Evolutionary conservation across 345 rosid species (phyloP), one percentile per base, ranked within the genome.

Genomic region (Fremontodendron californicum): DNA sequence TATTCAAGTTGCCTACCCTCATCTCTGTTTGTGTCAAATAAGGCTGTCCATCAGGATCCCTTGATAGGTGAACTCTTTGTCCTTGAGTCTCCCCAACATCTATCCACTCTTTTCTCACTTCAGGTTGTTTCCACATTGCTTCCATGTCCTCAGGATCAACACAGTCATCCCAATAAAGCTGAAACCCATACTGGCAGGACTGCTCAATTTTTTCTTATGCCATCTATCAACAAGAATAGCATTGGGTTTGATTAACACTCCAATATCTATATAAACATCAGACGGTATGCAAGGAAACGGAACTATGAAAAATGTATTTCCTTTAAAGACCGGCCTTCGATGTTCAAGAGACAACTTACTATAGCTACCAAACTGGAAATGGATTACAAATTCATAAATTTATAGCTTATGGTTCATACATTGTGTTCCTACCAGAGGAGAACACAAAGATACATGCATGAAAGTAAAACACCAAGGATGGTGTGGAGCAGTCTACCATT

Each of bases 91-190:
- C 99, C 57, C 99, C 98, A 78, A 88, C 97, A 68, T 86, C 89
- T 71, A 89, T 45, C 99, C 99, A 96, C 79, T 96, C 97, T 64
- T 82, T 83, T 73, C 87, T 83, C 46, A 96, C 94, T 18, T 88
- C 90, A 78, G 91, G 90, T 65, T 87, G 85, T 81, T 78, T 55
- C 99, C 98, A 93, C 99, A 96, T 91, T 63, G 86, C 93, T 75
- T 89, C 90, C 89, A 93, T 65, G 85, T 96, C 97, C 52, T 80
- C 78, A 0, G 78, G 81, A 31, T 87, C 92, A 48, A 89, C 87
- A 62, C 98, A 96, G 70, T 96, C 96, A 68, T 93, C 85, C 99
- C 99, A 93, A 81, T 83, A 96, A 89, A 96, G 90, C 93, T 88
- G 75, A 84, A 75, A 55, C 84, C 84, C 97, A 92, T 92, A 79